Conservation (phyloP, 2,329 filamentous ascomycete species). For the Curvularia sp. region DNA sequence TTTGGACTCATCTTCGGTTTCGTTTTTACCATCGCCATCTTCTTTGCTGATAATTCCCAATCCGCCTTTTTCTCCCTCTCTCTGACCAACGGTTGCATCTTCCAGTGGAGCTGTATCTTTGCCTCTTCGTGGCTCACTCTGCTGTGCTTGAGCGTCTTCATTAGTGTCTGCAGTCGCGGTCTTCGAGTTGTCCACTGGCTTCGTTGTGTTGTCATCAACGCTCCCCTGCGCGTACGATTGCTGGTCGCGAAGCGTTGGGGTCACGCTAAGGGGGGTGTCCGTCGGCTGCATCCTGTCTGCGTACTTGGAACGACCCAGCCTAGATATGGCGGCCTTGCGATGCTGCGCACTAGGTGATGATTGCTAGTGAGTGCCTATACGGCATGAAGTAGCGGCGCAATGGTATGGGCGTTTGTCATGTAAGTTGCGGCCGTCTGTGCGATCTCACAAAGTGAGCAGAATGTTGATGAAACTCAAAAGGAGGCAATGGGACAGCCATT, state of each 20-base stretch:
- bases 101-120: not conserved
- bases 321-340: not conserved
- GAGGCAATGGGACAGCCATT: not conserved
- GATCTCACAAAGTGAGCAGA: not conserved
- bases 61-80: constrained; percentile 2
- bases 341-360: not conserved
- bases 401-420: not conserved
- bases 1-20: constrained; percentile 47
- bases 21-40: not conserved
- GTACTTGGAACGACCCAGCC: constrained; percentile 3
- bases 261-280: constrained; percentile 6
- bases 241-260: constrained; percentile 3
- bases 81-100: not conserved
- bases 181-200: not conserved
- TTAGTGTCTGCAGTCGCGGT: not conserved
- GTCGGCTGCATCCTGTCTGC: constrained; percentile 15
- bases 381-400: not conserved
- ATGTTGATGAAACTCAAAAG: not conserved
- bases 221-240: not conserved
- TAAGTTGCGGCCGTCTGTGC: not conserved
- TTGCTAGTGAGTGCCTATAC: not conserved
- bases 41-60: constrained; percentile 1
- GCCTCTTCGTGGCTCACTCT: not conserved
- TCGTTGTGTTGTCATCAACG: not conserved
- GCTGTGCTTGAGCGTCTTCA: not conserved